Evolutionary conservation across 2,329 filamentous ascomycete species (phyloP).

Genomic region (Metarhizium brunneum): DNA sequence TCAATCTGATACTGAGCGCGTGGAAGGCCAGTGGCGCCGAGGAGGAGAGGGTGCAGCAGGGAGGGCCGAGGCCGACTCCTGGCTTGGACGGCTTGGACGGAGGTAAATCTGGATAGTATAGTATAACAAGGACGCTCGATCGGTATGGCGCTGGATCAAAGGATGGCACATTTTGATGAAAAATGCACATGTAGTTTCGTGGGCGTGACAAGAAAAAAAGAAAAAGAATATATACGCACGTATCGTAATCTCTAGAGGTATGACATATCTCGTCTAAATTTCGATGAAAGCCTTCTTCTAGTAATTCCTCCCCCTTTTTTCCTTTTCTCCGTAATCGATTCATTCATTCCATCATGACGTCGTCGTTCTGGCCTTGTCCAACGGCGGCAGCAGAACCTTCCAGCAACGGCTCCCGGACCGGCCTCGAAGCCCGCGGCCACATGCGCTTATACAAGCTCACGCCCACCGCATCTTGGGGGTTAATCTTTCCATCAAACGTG

Average conservation of each 20-base stretch:
- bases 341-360: constrained; percentile 30
- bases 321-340: constrained; percentile 1
- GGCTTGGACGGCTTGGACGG: constrained; percentile 34
- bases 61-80: constrained; percentile 48
- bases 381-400: constrained; percentile 17
- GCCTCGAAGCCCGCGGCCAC: constrained; percentile 61
- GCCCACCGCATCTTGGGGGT: constrained; percentile 87
- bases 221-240: constrained; percentile 14
- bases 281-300: background rate
- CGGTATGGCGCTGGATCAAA: no score
- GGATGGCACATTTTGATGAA: background rate
- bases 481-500: constrained; percentile 91
- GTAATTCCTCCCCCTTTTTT: background rate
- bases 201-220: background rate
- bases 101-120: no score
- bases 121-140: no score
- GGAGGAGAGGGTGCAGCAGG: constrained; percentile 41
- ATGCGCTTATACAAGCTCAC: constrained; percentile 83
- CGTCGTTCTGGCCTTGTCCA: constrained; percentile 14
- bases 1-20: constrained; percentile 78
- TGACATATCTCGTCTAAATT: constrained; percentile 9
- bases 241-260: constrained; percentile 17
- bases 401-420: constrained; percentile 34
- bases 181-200: background rate
- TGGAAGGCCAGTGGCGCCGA: constrained; percentile 87